Evolutionary conservation across 2,329 filamentous ascomycete species (phyloP).

Genomic region (Emmonsiellopsis sp.): DNA sequence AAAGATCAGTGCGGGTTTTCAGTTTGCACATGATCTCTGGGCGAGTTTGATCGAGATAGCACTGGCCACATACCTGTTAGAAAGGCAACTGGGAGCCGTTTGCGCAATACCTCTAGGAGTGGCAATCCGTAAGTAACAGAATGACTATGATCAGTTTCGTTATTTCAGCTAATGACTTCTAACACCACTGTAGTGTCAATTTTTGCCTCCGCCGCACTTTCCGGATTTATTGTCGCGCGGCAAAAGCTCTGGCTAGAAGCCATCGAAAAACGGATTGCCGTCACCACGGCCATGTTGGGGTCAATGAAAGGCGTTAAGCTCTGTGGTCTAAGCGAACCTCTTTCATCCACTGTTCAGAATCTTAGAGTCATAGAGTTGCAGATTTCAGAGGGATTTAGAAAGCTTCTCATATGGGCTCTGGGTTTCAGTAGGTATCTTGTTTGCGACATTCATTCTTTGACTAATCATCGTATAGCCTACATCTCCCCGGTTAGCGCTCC

Average conservation of each 20-base stretch:
- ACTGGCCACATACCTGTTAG: constrained; percentile 35
- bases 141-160: not conserved
- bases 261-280: constrained; percentile 40
- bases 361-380: constrained; percentile 32
- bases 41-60: constrained; percentile 35
- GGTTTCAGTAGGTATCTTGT: constrained; percentile 22
- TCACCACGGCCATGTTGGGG: constrained; percentile 39
- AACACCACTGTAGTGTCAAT: not conserved
- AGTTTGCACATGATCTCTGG: constrained; percentile 37
- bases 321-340: constrained; percentile 35
- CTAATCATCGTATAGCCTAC: constrained; percentile 20
- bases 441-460: constrained; percentile 9
- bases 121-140: constrained; percentile 24
- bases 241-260: constrained; percentile 42
- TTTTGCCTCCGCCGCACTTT: not conserved
- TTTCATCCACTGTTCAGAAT: constrained; percentile 29
- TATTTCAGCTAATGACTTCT: not conserved
- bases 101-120: constrained; percentile 37
- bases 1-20: constrained; percentile 32
- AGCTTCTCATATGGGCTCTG: constrained; percentile 33
- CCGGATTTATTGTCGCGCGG: constrained; percentile 24
- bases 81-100: constrained; percentile 33
- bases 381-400: constrained; percentile 33
- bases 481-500: constrained; percentile 34
- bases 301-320: constrained; percentile 46